These are phyloP conservation scores for Acorus calamus DNA, from an alignment of 106 monocot genomes.

Conservation along the genomic window DNA sequence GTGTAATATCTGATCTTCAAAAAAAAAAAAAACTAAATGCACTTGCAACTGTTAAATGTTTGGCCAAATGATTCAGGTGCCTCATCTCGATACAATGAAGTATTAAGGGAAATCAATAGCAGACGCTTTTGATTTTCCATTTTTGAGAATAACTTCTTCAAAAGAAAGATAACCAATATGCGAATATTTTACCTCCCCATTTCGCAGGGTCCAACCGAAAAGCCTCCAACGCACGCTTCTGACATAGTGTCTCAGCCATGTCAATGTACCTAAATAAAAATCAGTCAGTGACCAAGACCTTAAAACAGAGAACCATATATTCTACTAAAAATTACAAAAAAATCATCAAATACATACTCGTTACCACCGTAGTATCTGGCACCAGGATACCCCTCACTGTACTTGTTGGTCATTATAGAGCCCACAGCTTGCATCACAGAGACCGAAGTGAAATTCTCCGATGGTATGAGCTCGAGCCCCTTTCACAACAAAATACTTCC, in stretches of 20 bases:
- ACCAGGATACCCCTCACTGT: conserved; percentile 98
- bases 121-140: too few relatives aligned
- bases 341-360: conserved; percentile 41
- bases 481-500: conserved; percentile 14
- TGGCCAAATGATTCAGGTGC: too few relatives aligned
- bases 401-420: conserved; percentile 98
- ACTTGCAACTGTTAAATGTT: too few relatives aligned
- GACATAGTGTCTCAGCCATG: conserved; percentile 93
- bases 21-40: too few relatives aligned
- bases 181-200: conserved; percentile 72
- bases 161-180: not conserved
- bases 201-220: conserved; percentile 80
- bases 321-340: not conserved
- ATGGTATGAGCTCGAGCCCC: conserved; percentile 95
- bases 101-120: not conserved
- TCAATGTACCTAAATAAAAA: conserved; percentile 61
- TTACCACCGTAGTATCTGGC: conserved; percentile 99
- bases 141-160: not conserved
- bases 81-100: too few relatives aligned
- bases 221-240: conserved; percentile 90
- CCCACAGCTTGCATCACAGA: conserved; percentile 99
- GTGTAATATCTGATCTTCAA: too few relatives aligned
- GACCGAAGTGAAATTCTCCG: conserved; percentile 89
- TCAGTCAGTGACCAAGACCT: not conserved
- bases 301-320: not conserved